phyloP scores from a whole-genome alignment of 805 yeast species.

The Metschnikowia hibisci region DNA sequence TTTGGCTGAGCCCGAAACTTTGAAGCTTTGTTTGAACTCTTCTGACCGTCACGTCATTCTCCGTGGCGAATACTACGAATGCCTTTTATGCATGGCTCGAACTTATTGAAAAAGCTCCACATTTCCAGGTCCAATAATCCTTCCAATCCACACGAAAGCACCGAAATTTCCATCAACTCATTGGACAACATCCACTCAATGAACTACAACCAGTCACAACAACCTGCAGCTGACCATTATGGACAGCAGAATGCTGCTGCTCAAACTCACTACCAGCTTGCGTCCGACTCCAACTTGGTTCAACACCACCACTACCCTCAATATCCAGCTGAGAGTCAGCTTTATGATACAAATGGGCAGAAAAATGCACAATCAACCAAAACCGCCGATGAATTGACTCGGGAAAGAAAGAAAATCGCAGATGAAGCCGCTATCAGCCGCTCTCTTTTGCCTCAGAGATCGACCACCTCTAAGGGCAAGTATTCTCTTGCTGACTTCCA shows the following conservation, averaged over 20 bases:
- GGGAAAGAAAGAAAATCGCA: slow-evolving; percentile 4
- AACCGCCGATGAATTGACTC: slow-evolving; percentile 7
- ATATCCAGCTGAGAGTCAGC: neutral
- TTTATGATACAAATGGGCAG: neutral
- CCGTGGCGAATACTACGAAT: neutral
- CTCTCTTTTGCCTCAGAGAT: slow-evolving; percentile 19
- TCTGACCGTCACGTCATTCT: neutral
- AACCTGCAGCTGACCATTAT: slow-evolving; percentile 2
- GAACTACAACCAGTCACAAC: slow-evolving; percentile 12
- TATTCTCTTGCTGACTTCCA: slow-evolving; percentile 55
- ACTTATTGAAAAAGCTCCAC: slow-evolving; percentile 18
- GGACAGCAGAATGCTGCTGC: slow-evolving; percentile 1
- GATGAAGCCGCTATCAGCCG: slow-evolving; percentile 17
- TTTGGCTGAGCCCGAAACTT: too few species aligned
- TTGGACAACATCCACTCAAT: slow-evolving; percentile 13
- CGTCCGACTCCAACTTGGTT: neutral
- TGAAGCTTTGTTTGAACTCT: neutral
- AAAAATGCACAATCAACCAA: slow-evolving; percentile 4
- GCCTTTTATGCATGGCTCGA: slow-evolving; percentile 15
- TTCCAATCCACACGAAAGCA: slow-evolving; percentile 3
- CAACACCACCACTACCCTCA: slow-evolving; percentile 5
- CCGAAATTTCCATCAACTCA: slow-evolving; percentile 12
- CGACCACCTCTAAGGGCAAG: slow-evolving; percentile 46
- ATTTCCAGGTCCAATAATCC: slow-evolving; percentile 11
- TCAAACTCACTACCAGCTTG: neutral